Conservation (phyloP, 2,329 filamentous ascomycete genomes). For the Amylocarpus encephaloides region DNA sequence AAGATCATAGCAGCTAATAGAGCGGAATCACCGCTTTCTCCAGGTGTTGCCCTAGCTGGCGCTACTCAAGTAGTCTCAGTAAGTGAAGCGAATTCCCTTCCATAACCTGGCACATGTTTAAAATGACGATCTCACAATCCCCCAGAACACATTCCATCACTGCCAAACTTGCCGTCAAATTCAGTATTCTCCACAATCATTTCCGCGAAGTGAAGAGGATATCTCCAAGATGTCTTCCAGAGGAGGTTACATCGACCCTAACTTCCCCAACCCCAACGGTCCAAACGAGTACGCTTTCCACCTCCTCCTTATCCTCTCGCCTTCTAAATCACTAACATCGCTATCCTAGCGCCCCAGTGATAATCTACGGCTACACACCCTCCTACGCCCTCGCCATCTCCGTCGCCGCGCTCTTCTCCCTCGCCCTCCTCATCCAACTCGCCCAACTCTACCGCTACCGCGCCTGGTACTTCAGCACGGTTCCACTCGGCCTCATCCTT, state of each 20-base stretch:
- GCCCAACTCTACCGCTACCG: conserved; percentile 33
- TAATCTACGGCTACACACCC: conserved; percentile 24
- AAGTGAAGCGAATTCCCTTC: no score
- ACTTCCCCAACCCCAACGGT: conserved; percentile 1
- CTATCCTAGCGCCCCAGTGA: not conserved
- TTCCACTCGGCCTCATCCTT: conserved; percentile 40
- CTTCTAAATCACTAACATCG: not conserved
- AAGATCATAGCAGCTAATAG: no score
- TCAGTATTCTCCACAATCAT: not conserved
- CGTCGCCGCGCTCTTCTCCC: conserved; percentile 38
- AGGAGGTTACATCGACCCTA: not conserved
- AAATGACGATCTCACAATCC: no score
- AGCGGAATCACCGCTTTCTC: no score
- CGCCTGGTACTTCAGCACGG: conserved; percentile 42
- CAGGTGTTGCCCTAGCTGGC: no score
- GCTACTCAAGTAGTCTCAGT: no score
- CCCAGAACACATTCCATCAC: no score
- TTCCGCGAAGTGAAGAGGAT: not conserved
- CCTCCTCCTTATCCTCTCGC: not conserved
- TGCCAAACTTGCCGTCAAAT: no score
- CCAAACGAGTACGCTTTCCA: not conserved
- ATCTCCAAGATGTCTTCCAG: not conserved
- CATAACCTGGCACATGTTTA: no score
- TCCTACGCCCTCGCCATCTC: conserved; percentile 39
- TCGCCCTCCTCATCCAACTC: conserved; percentile 36